Base-by-base conservation (phyloP, 306 rosid species). In the Ceratonia siliqua region DNA sequence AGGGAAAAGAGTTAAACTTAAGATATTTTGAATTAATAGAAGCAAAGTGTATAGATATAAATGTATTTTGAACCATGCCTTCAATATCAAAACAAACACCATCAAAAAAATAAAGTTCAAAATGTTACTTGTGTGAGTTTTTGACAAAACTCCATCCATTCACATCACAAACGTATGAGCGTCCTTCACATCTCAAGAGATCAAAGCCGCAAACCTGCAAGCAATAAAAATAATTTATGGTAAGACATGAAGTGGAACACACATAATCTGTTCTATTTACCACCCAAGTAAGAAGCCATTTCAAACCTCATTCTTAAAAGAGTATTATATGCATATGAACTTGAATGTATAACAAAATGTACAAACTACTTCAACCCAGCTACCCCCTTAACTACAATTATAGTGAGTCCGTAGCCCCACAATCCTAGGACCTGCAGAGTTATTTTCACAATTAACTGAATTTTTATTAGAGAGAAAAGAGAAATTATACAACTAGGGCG, bases 81-180 rank as follows among this genome's bases (percentile, higher is more conserved):
- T 21, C 13, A 35, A 81, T 28, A 35, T 38, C 75, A 72, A 13
- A 55, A 15, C 11, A 4, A 77, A 35, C 24, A 73, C 72, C 46
- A 54, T 48, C 41, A 70, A 43, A 50, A 76, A 62, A 36, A 63
- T 33, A 41, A 72, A 73, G 42, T 49, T 66, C 27, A 48, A 74
- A 25, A 46, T 27, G 21, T 85, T 94, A 94, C 98, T 94, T 94
- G 96, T 94, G 87, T 10, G 98, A 94, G 72, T 94, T 94, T 78
- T 94, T 94, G 54, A 94, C 98, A 61, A 94, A 94, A 78, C 98
- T 94, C 98, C 98, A 94, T 76, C 98, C 98, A 74, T 94, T 94
- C 75, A 94, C 98, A 43, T 94, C 98, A 84, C 97, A 94, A 73
- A 94, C 98, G 54, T 94, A 94, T 39, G 98, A 94, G 68, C 94